Percentiles rank a stretch among this genome's conserved stretches.
phyloP scores from a whole-genome alignment of 2,329 filamentous ascomycete genomes.

The Neurospora sp. region DNA sequence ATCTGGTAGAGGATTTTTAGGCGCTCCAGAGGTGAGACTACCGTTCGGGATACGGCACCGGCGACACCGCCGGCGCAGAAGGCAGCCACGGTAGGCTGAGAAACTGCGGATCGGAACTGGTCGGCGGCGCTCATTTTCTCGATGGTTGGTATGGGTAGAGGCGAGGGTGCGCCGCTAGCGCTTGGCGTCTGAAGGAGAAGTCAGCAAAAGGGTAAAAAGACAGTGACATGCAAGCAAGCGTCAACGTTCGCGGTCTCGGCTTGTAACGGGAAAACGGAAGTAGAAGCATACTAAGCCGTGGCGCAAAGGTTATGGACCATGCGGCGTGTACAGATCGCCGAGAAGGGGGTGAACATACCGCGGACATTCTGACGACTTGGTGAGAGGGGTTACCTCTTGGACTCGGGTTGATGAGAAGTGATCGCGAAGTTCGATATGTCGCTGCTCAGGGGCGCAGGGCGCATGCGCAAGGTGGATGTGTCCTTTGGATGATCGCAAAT shows the following conservation, averaged over 20 bases:
- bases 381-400: background rate
- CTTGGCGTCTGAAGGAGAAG: background rate
- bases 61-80: constrained; percentile 92
- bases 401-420: background rate
- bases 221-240: background rate
- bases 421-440: background rate
- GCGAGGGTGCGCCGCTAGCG: background rate
- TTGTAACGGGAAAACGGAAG: background rate
- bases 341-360: constrained; percentile 20
- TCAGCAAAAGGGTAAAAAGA: background rate
- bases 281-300: background rate
- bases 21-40: constrained; percentile 90
- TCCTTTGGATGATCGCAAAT: background rate
- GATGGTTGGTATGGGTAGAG: constrained; percentile 15
- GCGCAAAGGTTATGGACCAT: background rate
- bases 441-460: background rate
- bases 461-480: background rate
- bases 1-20: constrained; percentile 98
- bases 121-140: constrained; percentile 19
- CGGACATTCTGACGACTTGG: constrained; percentile 24
- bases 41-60: constrained; percentile 92
- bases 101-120: constrained; percentile 44
- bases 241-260: background rate
- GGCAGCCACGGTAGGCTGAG: constrained; percentile 79
- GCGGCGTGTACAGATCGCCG: background rate